phyloP scores from a whole-genome alignment of 345 rosid genomes.

The Populus euphratica region DNA sequence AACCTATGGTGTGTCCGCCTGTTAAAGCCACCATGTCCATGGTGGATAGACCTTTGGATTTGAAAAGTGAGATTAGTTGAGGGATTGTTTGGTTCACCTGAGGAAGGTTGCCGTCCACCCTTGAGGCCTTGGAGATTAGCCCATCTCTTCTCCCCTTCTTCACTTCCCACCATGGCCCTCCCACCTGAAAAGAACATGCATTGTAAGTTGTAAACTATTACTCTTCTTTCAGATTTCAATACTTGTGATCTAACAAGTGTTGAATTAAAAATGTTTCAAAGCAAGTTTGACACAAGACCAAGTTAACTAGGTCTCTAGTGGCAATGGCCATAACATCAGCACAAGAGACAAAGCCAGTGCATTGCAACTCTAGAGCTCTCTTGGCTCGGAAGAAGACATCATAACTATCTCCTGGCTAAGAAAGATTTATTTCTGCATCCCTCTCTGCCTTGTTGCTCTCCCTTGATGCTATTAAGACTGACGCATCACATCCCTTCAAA shows the following conservation, averaged over 20 bases:
- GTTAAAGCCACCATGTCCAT: slow-evolving; percentile 19
- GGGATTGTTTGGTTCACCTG: not conserved
- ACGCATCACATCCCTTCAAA: slow-evolving; percentile 24
- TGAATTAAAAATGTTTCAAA: too few relatives aligned
- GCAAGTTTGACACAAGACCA: not conserved
- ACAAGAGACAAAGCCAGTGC: slow-evolving; percentile 24
- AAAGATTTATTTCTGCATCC: slow-evolving; percentile 21
- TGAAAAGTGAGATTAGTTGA: slow-evolving; percentile 9
- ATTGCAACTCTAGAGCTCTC: slow-evolving; percentile 15
- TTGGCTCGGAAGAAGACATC: slow-evolving; percentile 15
- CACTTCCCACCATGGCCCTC: slow-evolving; percentile 15
- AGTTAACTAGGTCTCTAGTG: slow-evolving; percentile 14
- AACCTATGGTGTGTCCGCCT: slow-evolving; percentile 22
- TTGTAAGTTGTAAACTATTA: too few relatives aligned
- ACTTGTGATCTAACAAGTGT: not conserved
- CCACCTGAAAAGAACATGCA: not conserved
- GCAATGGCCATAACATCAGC: slow-evolving; percentile 18
- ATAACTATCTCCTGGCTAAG: slow-evolving; percentile 14
- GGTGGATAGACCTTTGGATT: slow-evolving; percentile 13
- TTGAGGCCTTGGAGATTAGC: slow-evolving; percentile 10
- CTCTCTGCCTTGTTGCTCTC: slow-evolving; percentile 13
- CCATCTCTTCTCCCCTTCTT: slow-evolving; percentile 12
- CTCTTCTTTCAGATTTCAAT: too few relatives aligned
- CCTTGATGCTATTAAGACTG: slow-evolving; percentile 16
- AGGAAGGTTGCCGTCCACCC: slow-evolving; percentile 7